Percentiles rank a stretch among this genome's conserved stretches.
Evolutionary conservation across 345 rosid species (phyloP).

Genomic region (Populus deltoides): DNA sequence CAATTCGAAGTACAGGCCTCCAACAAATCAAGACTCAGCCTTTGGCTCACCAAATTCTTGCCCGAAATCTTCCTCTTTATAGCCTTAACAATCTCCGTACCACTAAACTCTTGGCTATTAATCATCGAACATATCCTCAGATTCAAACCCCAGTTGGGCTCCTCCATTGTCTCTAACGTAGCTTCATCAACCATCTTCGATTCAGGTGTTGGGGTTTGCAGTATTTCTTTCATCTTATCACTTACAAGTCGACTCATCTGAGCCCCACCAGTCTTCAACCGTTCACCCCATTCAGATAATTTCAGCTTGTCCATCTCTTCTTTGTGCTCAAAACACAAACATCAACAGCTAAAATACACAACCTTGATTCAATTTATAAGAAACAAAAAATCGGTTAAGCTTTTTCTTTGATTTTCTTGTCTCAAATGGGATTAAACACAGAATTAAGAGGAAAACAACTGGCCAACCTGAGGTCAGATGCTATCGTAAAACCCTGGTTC

Average conservation of each 20-base stretch:
- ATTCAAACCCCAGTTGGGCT: slow-evolving; percentile 87
- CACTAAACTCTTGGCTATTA: slow-evolving; percentile 58
- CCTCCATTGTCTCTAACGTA: slow-evolving; percentile 63
- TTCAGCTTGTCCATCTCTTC: slow-evolving; percentile 63
- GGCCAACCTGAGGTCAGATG: slow-evolving; percentile 22
- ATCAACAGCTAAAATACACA: neutral
- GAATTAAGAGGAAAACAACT: neutral
- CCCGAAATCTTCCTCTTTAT: slow-evolving; percentile 68
- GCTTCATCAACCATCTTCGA: slow-evolving; percentile 88
- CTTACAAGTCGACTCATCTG: slow-evolving; percentile 75
- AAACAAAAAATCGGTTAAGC: neutral
- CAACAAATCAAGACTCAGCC: slow-evolving; percentile 68
- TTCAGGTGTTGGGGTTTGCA: slow-evolving; percentile 74
- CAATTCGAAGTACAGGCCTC: slow-evolving; percentile 78
- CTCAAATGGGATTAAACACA: neutral
- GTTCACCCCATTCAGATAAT: slow-evolving; percentile 68
- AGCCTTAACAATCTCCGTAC: slow-evolving; percentile 62
- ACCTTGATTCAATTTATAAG: slow-evolving; percentile 7
- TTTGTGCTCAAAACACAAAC: slow-evolving; percentile 5
- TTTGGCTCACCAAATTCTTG: slow-evolving; percentile 53
- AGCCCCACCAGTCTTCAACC: slow-evolving; percentile 71
- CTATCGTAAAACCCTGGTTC: neutral
- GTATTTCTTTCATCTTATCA: slow-evolving; percentile 76
- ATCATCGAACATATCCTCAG: slow-evolving; percentile 83
- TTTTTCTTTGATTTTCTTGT: neutral